Base-by-base conservation (phyloP, 495 filamentous ascomycete genomes). In the Coniosporium apollinis region DNA sequence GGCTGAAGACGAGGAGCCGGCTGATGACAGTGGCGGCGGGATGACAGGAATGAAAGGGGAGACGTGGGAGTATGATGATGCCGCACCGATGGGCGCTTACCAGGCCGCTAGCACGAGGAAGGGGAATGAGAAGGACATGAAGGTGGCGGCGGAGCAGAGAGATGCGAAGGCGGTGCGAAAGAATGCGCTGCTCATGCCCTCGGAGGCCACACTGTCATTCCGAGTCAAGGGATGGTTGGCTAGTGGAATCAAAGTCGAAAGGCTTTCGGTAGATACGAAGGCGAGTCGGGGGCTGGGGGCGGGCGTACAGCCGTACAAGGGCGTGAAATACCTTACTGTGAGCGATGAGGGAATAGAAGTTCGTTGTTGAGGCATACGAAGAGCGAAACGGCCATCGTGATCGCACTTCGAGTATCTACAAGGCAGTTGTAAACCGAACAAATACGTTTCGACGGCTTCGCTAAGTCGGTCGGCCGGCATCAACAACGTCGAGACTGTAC, bases 241-340 rank as follows among this genome's bases (percentile, higher is more conserved):
- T 4, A 96, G 89, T 50, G 89, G 89, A 19, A 77, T 99, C 39
- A 85, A 73, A 50, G 84, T 99, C 2, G 89, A 96, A 34, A 84
- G 81, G 47, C 67, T 99, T 35, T 65, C 71, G 22, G 66, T 99
- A 30, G 85, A 94, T 49, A 62, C 69, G n/a, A 74, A 81, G 46
- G 84, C 75, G 60, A 91, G 82, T 57, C 67, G 76, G 19, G 89
- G 89, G 2, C 42, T 99, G 8, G 85, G 83, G 0, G 82, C 92
- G 45, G 72, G 77, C 8, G 71, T 96, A 28, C 86, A 82, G 55
- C 89, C 91, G 26, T 99, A 92, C 56, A 99, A 96, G 61, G 91
- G 89, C 9, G 89, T 96, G 30, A 99, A 96, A 58, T 99, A 99
- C 57, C 53, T 96, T 38, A 92, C 84, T 44, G 73, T 89, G 19